Conservation (phyloP, 139 green algal species). For the Marvania coccoides region DNA sequence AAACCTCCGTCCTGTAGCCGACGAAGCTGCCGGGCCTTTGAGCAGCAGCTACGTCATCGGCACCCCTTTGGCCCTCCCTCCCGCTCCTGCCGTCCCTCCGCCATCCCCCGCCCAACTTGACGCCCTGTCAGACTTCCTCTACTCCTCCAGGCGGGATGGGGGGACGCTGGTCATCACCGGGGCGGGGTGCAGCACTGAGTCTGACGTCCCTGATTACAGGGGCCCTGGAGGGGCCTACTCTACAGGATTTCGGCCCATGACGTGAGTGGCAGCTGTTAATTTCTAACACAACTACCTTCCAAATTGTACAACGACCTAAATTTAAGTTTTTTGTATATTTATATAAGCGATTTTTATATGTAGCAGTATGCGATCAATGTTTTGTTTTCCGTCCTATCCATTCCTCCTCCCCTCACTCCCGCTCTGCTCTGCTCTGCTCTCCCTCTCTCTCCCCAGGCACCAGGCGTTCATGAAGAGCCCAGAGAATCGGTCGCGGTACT, state of each 20-base stretch:
- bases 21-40: not conserved
- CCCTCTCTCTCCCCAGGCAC: too few species aligned
- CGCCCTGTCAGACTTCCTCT: not conserved
- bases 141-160: not conserved
- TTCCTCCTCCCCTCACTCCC: not conserved
- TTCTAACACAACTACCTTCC: too few species aligned
- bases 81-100: not conserved
- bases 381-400: too few species aligned
- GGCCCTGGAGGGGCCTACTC: conserved; percentile 80
- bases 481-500: conserved; percentile 68
- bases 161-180: conserved; percentile 38
- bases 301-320: too few species aligned
- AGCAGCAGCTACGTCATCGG: not conserved
- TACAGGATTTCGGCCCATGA: conserved; percentile 94
- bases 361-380: not conserved
- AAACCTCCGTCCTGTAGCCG: not conserved
- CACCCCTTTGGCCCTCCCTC: not conserved
- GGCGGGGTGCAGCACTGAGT: conserved; percentile 56
- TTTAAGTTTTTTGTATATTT: too few species aligned
- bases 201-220: conserved; percentile 87
- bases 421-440: too few species aligned
- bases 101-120: not conserved
- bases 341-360: not conserved
- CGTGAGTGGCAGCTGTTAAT: too few species aligned
- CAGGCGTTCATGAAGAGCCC: conserved; percentile 69